These are phyloP conservation scores for Rhodotorula sp. DNA, from an alignment of 1,284 basidiomycete genomes.

Conservation along the genomic window DNA sequence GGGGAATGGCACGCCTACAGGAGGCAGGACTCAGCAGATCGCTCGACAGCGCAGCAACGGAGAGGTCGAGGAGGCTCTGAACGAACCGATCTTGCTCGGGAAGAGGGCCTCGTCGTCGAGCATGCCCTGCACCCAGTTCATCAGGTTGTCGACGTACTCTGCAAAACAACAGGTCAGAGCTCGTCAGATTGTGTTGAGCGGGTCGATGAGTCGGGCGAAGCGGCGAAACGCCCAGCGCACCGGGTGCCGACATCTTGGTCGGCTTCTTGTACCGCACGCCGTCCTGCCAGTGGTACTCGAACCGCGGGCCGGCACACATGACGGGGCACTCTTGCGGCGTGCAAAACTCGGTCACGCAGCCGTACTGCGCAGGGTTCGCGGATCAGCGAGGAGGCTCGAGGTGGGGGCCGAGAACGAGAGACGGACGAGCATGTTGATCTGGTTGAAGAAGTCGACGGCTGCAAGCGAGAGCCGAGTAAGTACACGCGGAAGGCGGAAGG, in stretches of 20 bases:
- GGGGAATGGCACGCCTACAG: slow-evolving; percentile 83
- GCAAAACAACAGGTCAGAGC: background rate
- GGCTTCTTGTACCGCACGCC: slow-evolving; percentile 85
- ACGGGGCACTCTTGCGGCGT: slow-evolving; percentile 95
- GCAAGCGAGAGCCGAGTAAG: background rate
- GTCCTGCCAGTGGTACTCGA: slow-evolving; percentile 98
- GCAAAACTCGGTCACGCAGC: slow-evolving; percentile 94
- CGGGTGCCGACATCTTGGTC: slow-evolving; percentile 86
- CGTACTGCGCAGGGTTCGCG: slow-evolving; percentile 59
- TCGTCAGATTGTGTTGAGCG: background rate
- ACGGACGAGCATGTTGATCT: slow-evolving; percentile 46
- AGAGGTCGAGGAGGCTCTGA: background rate
- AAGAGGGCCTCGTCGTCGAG: slow-evolving; percentile 92
- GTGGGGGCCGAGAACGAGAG: background rate
- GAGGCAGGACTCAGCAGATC: background rate
- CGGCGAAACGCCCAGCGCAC: too few relatives aligned
- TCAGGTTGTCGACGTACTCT: slow-evolving; percentile 95
- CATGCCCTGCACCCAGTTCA: slow-evolving; percentile 96
- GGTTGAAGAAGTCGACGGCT: slow-evolving; percentile 49
- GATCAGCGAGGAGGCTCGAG: background rate
- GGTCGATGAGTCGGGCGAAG: too few relatives aligned
- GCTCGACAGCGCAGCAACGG: too few relatives aligned
- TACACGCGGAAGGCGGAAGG: background rate
- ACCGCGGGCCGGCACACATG: slow-evolving; percentile 94
- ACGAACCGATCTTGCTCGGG: slow-evolving; percentile 86